These are phyloP conservation scores for Pezicula rhizophila DNA, from an alignment of 2,329 filamentous ascomycete genomes.

Conservation along the genomic window DNA sequence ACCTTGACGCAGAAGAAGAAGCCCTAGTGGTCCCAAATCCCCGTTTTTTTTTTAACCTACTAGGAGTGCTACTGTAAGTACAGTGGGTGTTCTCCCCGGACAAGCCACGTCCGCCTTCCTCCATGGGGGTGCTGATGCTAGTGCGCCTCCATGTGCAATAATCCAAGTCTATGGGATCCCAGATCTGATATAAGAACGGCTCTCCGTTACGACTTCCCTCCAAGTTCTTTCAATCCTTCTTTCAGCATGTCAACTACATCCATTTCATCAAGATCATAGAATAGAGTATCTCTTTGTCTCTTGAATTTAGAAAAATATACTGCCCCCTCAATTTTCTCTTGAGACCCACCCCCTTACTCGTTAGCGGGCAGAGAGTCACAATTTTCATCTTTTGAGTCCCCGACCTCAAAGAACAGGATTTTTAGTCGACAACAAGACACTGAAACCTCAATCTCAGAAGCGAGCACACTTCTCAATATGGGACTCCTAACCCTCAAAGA, in stretches of 20 bases:
- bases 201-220: slow-evolving; percentile 36
- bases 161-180: background rate
- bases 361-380: too few relatives aligned
- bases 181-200: slow-evolving; percentile 40
- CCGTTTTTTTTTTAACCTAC: background rate
- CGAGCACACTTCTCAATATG: slow-evolving; percentile 10
- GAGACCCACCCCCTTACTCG: too few relatives aligned
- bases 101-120: background rate
- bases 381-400: too few relatives aligned
- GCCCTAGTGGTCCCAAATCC: too few relatives aligned
- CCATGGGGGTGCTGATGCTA: background rate
- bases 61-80: too few relatives aligned
- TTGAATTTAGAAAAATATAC: too few relatives aligned
- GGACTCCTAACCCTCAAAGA: slow-evolving; percentile 44
- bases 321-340: too few relatives aligned
- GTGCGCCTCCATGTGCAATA: background rate
- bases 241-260: slow-evolving; percentile 11
- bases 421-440: too few relatives aligned
- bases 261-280: too few relatives aligned
- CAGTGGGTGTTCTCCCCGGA: background rate
- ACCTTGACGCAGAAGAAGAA: background rate
- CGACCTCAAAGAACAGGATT: too few relatives aligned
- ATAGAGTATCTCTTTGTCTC: too few relatives aligned
- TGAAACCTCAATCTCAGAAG: too few relatives aligned
- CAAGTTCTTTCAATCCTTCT: background rate